Percentiles rank a stretch among this genome's conserved stretches.
Evolutionary conservation across 2,329 filamentous ascomycete genomes (phyloP).

Genomic region (Phyllosticta citriasiana): DNA sequence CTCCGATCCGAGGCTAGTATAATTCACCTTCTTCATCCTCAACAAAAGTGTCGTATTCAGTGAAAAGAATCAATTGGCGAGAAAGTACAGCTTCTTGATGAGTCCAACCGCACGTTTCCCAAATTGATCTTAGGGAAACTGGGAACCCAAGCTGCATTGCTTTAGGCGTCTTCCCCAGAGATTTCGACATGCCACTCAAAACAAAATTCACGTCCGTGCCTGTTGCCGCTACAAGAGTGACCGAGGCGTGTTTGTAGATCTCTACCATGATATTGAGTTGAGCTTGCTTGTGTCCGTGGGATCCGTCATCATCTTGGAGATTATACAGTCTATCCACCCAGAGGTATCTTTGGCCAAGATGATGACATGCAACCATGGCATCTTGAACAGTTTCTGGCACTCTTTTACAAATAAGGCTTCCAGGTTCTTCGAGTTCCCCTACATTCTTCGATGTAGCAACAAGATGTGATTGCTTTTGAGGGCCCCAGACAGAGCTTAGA

Average conservation of each 20-base stretch:
- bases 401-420: background rate
- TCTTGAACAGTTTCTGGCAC: conserved; percentile 2
- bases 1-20: background rate
- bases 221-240: background rate
- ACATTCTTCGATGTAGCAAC: background rate
- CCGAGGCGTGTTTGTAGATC: background rate
- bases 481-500: background rate
- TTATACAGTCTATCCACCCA: conserved; percentile 12
- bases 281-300: background rate
- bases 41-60: background rate
- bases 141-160: background rate
- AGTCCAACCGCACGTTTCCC: background rate
- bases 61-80: background rate
- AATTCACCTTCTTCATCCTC: background rate
- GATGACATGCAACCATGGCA: background rate
- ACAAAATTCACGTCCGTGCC: background rate
- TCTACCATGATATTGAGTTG: background rate
- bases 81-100: background rate
- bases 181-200: background rate
- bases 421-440: background rate
- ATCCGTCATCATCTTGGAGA: background rate
- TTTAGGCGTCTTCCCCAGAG: background rate
- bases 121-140: background rate
- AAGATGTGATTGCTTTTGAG: background rate
- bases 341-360: conserved; percentile 7